A percentile compares a stretch with the other conserved stretches of the same genome.
These are phyloP conservation scores for Auxenochlorella pyrenoidosa DNA, from an alignment of 139 green algal species.

Conservation along the genomic window DNA sequence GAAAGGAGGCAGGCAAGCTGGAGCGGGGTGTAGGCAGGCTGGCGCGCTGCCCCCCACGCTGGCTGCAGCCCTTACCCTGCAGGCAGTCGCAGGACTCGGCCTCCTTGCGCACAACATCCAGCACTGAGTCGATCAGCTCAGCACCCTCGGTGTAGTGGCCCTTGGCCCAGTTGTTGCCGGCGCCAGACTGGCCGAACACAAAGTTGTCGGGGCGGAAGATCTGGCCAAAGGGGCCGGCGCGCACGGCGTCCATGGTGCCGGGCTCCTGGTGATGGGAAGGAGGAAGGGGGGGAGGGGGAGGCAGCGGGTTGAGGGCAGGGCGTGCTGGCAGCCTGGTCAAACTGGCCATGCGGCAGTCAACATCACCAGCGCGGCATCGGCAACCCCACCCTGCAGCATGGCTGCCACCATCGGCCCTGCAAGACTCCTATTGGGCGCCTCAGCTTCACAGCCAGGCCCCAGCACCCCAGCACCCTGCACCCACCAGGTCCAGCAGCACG, in stretches of 20 bases:
- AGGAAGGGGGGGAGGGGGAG: not conserved
- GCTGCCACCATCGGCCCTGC: too few species aligned
- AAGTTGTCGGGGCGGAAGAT: constrained; percentile 98
- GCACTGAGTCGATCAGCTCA: constrained; percentile 97
- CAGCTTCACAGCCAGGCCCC: not conserved
- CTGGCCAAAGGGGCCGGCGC: constrained; percentile 96
- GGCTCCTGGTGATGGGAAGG: constrained; percentile 74
- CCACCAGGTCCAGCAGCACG: constrained; percentile 95
- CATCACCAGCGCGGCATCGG: not conserved
- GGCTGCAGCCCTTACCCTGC: constrained; percentile 93
- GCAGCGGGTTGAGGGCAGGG: not conserved
- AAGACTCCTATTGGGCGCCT: not conserved
- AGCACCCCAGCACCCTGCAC: not conserved
- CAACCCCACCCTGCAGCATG: too few species aligned
- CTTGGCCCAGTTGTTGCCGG: constrained; percentile 99
- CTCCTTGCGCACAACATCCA: constrained; percentile 99
- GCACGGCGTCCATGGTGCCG: constrained; percentile 97
- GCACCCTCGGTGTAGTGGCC: constrained; percentile 99
- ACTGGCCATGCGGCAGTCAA: not conserved
- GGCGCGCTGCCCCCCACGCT: too few species aligned
- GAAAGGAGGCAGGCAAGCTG: too few species aligned
- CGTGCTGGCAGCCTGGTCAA: not conserved
- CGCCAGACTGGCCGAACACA: constrained; percentile 94
- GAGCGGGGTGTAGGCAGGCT: too few species aligned
- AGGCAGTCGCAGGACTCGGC: constrained; percentile 98